Evolutionary conservation across 139 green algal species (phyloP), one percentile per base, ranked within the genome.

Genomic region (Prasinococcaceae sp.): DNA sequence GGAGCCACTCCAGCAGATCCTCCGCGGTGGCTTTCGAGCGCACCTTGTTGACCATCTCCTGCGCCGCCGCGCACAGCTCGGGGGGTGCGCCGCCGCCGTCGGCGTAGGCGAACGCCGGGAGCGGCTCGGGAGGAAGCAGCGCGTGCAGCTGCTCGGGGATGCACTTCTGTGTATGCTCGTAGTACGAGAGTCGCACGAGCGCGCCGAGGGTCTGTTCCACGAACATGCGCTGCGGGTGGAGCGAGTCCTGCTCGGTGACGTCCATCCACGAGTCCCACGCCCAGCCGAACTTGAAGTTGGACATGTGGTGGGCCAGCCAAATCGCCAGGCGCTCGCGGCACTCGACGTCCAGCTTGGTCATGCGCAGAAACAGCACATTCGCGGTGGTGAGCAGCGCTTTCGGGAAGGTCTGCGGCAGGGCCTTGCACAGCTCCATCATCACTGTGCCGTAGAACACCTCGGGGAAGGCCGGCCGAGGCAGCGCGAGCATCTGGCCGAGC

Each of bases 271-370:
- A 30, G 12, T 16, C 19, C 49, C 49, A 57, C 17, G 49, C 35
- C 49, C 49, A 57, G 20, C 29, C 49, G 19, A 57, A 33, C 12
- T 57, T 36, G 29, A 57, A 57, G 35, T 36, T 47, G 23, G 49
- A 57, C 17, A 57, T 9, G 25, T 57, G 49, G 49, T 57, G 49
- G 22, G 49, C 49, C 19, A 57, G 23, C 49, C 49, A 57, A 14
- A 20, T 33, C 6, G 49, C 32, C 6, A 57, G 35, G 10, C 49
- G 32, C 9, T 57, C 49, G 5, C 49, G 25, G 22, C 24, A 22
- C 19, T 30, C 33, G 8, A 47, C n/a, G 20, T 57, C 49, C 35
- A 57, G 35, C 10, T 36, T 20, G 16, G 29, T 36, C 8, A 57
- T 57, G 22, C 24, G 8, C 4, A 20, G 8, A 36, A 57, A 57